These are phyloP conservation scores for Dryadomyces quercivorus DNA, from an alignment of 2,329 filamentous ascomycete genomes.

Conservation along the genomic window DNA sequence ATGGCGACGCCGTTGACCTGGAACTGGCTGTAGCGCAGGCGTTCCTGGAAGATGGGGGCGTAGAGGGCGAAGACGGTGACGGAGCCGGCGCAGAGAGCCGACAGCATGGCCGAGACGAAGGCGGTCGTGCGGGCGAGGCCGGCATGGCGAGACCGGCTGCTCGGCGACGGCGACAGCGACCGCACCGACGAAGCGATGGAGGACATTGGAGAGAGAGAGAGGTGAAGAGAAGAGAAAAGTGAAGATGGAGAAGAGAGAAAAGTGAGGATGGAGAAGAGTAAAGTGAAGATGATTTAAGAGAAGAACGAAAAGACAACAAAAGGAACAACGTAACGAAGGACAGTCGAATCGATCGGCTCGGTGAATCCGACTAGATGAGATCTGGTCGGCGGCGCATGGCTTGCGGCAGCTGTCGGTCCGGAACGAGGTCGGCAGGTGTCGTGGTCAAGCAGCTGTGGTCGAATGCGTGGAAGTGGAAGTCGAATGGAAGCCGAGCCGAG, in stretches of 20 bases:
- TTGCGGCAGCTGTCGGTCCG: no score
- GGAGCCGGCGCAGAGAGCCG: constrained; percentile 70
- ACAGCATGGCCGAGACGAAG: constrained; percentile 41
- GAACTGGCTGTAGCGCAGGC: constrained; percentile 77
- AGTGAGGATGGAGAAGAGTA: no score
- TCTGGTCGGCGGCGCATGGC: no score
- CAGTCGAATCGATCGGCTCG: not conserved
- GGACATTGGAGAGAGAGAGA: not conserved
- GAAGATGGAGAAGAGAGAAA: not conserved
- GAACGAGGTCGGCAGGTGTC: no score
- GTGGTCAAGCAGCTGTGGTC: no score
- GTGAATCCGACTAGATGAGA: no score
- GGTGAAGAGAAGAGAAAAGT: not conserved
- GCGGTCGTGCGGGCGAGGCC: constrained; percentile 28
- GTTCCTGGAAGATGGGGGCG: constrained; percentile 76
- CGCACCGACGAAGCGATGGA: constrained; percentile 6
- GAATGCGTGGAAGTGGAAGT: no score
- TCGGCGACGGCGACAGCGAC: constrained; percentile 1
- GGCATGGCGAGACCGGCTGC: constrained; percentile 10
- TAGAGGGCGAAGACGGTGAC: constrained; percentile 93
- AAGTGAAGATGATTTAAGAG: no score
- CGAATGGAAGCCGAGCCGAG: no score
- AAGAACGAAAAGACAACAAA: no score
- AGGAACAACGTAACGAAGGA: no score
- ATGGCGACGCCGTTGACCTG: constrained; percentile 88